Percentiles rank a stretch among this genome's conserved stretches.
phyloP scores from a whole-genome alignment of 2,329 filamentous ascomycete genomes.

The Pseudogymnoascus destructans region DNA sequence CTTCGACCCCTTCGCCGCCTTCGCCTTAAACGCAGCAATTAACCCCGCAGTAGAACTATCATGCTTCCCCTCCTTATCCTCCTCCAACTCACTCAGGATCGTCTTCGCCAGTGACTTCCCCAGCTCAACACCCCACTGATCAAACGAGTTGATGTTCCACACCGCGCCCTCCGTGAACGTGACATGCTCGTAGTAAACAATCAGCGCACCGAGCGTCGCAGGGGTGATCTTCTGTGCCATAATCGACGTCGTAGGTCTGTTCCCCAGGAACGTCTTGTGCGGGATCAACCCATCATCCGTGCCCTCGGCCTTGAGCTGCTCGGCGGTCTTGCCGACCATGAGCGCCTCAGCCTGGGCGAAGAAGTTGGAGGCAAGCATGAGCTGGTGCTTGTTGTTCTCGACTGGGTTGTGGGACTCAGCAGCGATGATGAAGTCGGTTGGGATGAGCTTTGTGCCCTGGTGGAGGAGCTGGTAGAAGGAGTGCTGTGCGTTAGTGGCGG shows the following conservation, averaged over 20 bases:
- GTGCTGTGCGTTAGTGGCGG: constrained; percentile 97
- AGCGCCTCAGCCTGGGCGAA: constrained; percentile 79
- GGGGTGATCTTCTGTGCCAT: constrained; percentile 86
- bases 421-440: constrained; percentile 93
- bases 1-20: constrained; percentile 15
- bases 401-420: constrained; percentile 95
- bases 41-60: constrained; percentile 81
- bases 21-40: constrained; percentile 83
- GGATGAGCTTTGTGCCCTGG: constrained; percentile 98
- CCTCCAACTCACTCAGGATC: constrained; percentile 74
- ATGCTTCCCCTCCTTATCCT: constrained; percentile 59
- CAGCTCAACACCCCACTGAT: constrained; percentile 98
- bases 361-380: constrained; percentile 88
- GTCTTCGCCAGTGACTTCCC: constrained; percentile 94
- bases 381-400: constrained; percentile 85
- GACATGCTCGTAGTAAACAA: constrained; percentile 97
- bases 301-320: constrained; percentile 65
- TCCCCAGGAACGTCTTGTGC: constrained; percentile 99
- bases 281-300: constrained; percentile 63
- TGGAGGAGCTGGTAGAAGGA: constrained; percentile 99
- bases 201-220: constrained; percentile 81
- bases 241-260: constrained; percentile 92
- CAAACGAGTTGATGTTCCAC: constrained; percentile 99
- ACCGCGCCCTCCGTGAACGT: constrained; percentile 95
- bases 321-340: constrained; percentile 80